phyloP scores from a whole-genome alignment of 805 yeast genomes.

The Starmerella cellae region DNA sequence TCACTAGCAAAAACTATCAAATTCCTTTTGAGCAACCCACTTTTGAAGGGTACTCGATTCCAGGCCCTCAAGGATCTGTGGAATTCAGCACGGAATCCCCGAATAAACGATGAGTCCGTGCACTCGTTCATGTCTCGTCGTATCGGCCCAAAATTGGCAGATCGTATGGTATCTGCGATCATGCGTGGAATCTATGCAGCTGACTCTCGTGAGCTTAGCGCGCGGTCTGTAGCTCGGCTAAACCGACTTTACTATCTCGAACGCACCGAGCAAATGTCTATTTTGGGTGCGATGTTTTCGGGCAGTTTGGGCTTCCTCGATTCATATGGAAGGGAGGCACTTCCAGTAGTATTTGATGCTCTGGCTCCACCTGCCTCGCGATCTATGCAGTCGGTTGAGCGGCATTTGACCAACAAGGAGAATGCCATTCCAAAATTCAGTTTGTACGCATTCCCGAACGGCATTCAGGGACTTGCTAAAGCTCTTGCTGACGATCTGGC shows the following conservation, averaged over 20 bases:
- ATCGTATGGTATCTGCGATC: conserved; percentile 63
- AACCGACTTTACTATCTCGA: conserved; percentile 48
- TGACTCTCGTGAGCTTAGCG: conserved; percentile 56
- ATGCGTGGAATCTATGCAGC: conserved; percentile 87
- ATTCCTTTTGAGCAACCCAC: conserved; percentile 22
- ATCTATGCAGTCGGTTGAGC: background rate
- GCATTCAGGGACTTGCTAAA: conserved; percentile 23
- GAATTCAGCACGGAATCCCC: conserved; percentile 20
- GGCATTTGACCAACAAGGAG: conserved; percentile 7
- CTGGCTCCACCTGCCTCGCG: conserved; percentile 14
- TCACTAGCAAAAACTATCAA: conserved; percentile 11
- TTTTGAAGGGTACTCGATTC: conserved; percentile 41
- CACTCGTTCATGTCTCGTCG: conserved; percentile 54
- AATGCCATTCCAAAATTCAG: conserved; percentile 13
- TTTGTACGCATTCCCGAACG: conserved; percentile 21
- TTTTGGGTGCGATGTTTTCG: conserved; percentile 36
- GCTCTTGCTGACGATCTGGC: conserved; percentile 20
- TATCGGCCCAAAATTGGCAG: conserved; percentile 42
- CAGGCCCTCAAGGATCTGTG: conserved; percentile 32
- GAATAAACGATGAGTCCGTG: conserved; percentile 52
- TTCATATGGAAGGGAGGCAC: conserved; percentile 16
- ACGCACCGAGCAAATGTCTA: conserved; percentile 35
- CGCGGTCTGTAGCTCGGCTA: conserved; percentile 39
- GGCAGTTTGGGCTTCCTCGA: conserved; percentile 26
- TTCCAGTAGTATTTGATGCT: conserved; percentile 22